Evolutionary conservation across 164 flowering plant species (phyloP), one percentile per base, ranked within the genome.

Genomic region (Aristolochia californica): DNA sequence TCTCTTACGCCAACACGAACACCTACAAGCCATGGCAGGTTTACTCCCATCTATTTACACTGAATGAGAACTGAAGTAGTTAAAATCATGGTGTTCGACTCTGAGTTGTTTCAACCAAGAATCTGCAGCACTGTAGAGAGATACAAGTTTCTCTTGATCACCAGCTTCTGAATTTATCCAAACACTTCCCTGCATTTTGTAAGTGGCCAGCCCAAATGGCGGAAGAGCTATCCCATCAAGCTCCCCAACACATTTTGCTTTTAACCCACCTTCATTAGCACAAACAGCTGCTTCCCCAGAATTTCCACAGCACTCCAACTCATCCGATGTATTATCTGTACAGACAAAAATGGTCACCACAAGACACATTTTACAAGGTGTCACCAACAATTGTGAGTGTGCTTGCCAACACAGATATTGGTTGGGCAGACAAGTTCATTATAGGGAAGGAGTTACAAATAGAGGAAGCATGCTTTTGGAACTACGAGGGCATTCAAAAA

Each of bases 41-140:
- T 25, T 26, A 11, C 55, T 13, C 25, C 34, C 18, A 56, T 43
- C 20, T 14, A 47, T 20, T 24, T 27, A 44, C 30, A 43, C 15
- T 2, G 43, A 43, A 60, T 51, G 67, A 26, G 63, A 10, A 5
- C 47, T 30, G 65, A 78, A 83, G 40, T 70, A 80, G 68, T 53
- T 67, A 48, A 66, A 78, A 68, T 83, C 88, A 66, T 77, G 80
- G 70, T 83, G 84, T 23, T 67, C 50, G 43, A 77, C 71, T n/a
- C 55, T 52, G 13, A 80, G 78, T 56, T 80, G 84, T 70, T 80
- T 83, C 62, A 83, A 27, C 88, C 88, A 83, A 8, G 83, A 80
- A 61, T 68, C 78, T 13, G 88, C 88, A 27, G 79, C 84, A 60
- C 64, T 68, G 2, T 60, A 38, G 14, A 83, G 80, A 51, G 62